Evolutionary conservation across 2,329 filamentous ascomycete genomes (phyloP).

Genomic region (Phaeosphaeria sp.): DNA sequence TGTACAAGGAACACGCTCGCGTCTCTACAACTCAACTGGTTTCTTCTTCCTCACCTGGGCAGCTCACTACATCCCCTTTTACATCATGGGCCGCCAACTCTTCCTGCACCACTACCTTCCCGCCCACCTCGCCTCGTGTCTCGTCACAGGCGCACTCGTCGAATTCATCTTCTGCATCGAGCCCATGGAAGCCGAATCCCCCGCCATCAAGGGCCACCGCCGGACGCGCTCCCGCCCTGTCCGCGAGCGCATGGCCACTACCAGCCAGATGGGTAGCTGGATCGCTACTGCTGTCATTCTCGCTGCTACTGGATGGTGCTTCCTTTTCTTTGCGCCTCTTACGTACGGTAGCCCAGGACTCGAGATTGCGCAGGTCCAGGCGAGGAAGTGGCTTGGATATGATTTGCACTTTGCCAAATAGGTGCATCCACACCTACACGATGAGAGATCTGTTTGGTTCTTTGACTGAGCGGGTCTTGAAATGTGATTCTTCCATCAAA

Average conservation of each 20-base stretch:
- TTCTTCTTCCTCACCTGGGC: conserved; percentile 99
- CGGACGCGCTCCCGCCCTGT: conserved; percentile 71
- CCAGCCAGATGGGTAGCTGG: conserved; percentile 82
- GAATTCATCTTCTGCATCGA: conserved; percentile 97
- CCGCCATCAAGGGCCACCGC: conserved; percentile 40
- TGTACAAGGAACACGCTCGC: conserved; percentile 78
- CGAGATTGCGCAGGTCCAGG: conserved; percentile 75
- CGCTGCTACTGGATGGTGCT: conserved; percentile 72
- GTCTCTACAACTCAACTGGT: conserved; percentile 96
- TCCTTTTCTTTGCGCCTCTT: conserved; percentile 92
- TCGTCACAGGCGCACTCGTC: conserved; percentile 88
- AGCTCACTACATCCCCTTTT: conserved; percentile 97
- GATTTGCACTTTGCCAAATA: conserved; percentile 99
- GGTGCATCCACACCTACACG: not conserved
- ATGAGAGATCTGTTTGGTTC: not conserved
- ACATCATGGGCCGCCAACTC: conserved; percentile 95
- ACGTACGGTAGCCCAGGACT: conserved; percentile 95
- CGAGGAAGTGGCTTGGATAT: conserved; percentile 95
- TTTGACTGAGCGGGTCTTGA: not conserved
- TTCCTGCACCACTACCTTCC: conserved; percentile 98
- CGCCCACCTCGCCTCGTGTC: conserved; percentile 85
- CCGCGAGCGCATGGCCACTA: conserved; percentile 78
- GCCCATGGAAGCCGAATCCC: conserved; percentile 61
- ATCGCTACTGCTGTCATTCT: conserved; percentile 76
- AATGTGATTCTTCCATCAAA: not conserved